A percentile compares a stretch with the other conserved stretches of the same genome.
These are phyloP conservation scores for Inonotus obliquus DNA, from an alignment of 1,284 basidiomycete genomes.

Conservation along the genomic window DNA sequence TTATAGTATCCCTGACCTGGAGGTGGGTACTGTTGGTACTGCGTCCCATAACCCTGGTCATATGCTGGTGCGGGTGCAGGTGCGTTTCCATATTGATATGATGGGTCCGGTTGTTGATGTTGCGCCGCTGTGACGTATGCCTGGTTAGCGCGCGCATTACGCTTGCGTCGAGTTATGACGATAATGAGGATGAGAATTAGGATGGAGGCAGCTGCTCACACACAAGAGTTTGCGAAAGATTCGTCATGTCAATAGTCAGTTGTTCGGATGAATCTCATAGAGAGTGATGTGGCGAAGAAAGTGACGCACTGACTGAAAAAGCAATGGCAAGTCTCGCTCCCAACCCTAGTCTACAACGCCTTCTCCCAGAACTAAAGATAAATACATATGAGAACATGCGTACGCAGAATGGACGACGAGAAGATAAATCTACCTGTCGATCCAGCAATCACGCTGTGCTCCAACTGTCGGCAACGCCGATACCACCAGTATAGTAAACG, in stretches of 20 bases:
- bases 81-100: slow-evolving; percentile 10
- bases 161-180: slow-evolving; percentile 20
- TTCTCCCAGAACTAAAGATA: slow-evolving; percentile 20
- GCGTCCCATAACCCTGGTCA: neutral
- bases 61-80: slow-evolving; percentile 8
- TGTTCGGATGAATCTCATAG: too few relatives aligned
- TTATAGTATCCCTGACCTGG: neutral
- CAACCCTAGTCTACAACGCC: slow-evolving; percentile 25
- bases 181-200: slow-evolving; percentile 20
- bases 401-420: neutral
- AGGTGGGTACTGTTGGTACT: slow-evolving; percentile 13
- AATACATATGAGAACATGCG: neutral
- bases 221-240: neutral
- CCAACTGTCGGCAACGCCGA: slow-evolving; percentile 1
- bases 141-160: slow-evolving; percentile 22
- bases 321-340: slow-evolving; percentile 28
- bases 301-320: slow-evolving; percentile 25
- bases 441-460: slow-evolving; percentile 1
- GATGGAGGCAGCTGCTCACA: slow-evolving; percentile 10
- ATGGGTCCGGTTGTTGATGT: slow-evolving; percentile 5
- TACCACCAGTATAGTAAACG: neutral
- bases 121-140: slow-evolving; percentile 22
- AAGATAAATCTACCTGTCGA: slow-evolving; percentile 1
- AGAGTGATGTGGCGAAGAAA: neutral
- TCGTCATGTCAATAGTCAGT: neutral